Evolutionary conservation across 108 stramenopile genomes (phyloP).

Genomic region (Mayamaea pseudoterrestris): DNA sequence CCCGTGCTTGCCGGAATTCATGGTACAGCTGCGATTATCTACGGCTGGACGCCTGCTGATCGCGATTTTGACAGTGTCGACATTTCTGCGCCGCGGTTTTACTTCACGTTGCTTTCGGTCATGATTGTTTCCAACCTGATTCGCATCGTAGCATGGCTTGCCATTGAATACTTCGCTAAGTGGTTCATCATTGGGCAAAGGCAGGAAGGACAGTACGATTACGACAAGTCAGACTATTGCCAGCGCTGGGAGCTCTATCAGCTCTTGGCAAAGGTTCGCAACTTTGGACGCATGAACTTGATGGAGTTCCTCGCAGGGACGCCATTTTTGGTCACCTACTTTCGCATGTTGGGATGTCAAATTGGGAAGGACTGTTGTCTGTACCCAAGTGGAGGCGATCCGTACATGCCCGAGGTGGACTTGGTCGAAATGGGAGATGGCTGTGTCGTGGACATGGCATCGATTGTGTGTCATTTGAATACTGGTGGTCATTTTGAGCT

Average conservation of each 20-base stretch:
- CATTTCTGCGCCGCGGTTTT: slow-evolving; percentile 9
- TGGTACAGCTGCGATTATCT: slow-evolving; percentile 21
- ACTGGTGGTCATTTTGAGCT: slow-evolving; percentile 54
- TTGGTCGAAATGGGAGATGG: slow-evolving; percentile 41
- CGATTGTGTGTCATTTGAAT: slow-evolving; percentile 46
- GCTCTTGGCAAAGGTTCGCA: slow-evolving; percentile 19
- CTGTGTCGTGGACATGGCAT: slow-evolving; percentile 36
- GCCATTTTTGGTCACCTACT: slow-evolving; percentile 23
- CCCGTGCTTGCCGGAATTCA: slow-evolving; percentile 28
- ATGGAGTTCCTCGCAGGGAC: slow-evolving; percentile 33
- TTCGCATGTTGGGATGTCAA: slow-evolving; percentile 17
- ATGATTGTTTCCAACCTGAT: slow-evolving; percentile 14
- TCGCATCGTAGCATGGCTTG: slow-evolving; percentile 17
- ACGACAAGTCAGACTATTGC: slow-evolving; percentile 30
- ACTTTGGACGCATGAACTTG: slow-evolving; percentile 11
- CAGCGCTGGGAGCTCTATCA: slow-evolving; percentile 55
- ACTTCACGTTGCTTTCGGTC: slow-evolving; percentile 9
- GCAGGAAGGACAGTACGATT: slow-evolving; percentile 28
- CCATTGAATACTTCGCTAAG: slow-evolving; percentile 34
- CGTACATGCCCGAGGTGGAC: slow-evolving; percentile 52
- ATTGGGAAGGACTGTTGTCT: slow-evolving; percentile 43
- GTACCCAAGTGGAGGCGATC: slow-evolving; percentile 45
- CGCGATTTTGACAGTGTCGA: slow-evolving; percentile 15
- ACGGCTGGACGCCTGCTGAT: slow-evolving; percentile 11
- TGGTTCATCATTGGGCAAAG: slow-evolving; percentile 40